These are phyloP conservation scores for Trichoderma hamatum DNA, from an alignment of 2,329 filamentous ascomycete genomes.

Conservation along the genomic window DNA sequence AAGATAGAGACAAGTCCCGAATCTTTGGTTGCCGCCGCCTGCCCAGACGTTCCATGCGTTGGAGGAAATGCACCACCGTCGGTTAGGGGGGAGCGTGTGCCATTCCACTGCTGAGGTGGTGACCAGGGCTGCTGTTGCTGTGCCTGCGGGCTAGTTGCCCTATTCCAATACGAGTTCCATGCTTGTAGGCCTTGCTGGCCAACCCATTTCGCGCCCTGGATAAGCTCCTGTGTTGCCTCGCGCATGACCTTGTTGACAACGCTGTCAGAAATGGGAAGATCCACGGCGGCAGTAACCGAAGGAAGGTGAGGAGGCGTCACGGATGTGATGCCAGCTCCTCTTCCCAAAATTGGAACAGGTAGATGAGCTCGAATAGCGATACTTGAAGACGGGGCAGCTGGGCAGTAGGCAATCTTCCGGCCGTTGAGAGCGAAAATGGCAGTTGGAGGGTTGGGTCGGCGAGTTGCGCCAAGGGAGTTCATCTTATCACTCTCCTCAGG, in stretches of 20 bases:
- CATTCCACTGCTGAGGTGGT: conserved; percentile 53
- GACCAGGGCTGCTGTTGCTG: conserved; percentile 49
- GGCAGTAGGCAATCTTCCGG: conserved; percentile 78
- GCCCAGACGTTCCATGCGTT: conserved; percentile 68
- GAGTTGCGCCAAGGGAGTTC: conserved; percentile 42
- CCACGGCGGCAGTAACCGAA: conserved; percentile 66
- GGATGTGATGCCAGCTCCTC: conserved; percentile 52
- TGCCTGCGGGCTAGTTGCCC: conserved; percentile 46
- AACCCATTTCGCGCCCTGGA: conserved; percentile 74
- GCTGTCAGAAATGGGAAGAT: conserved; percentile 71
- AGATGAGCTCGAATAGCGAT: conserved; percentile 70
- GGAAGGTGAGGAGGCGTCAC: conserved; percentile 27
- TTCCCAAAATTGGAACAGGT: conserved; percentile 57
- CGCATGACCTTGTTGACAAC: conserved; percentile 77
- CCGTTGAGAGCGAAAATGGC: conserved; percentile 71
- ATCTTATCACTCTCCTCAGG: conserved; percentile 50
- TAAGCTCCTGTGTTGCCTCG: conserved; percentile 76
- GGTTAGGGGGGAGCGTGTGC: conserved; percentile 48
- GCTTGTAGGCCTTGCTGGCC: conserved; percentile 76
- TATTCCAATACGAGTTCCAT: conserved; percentile 81
- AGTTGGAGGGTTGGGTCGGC: conserved; percentile 54
- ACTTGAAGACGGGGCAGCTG: conserved; percentile 70
- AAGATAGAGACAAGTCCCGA: conserved; percentile 75
- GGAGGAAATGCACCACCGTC: conserved; percentile 68
- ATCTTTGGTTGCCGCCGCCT: conserved; percentile 60